Percentiles rank a stretch among this genome's conserved stretches.
phyloP scores from a whole-genome alignment of 768 basidiomycete species.

The Tremella mesenterica region DNA sequence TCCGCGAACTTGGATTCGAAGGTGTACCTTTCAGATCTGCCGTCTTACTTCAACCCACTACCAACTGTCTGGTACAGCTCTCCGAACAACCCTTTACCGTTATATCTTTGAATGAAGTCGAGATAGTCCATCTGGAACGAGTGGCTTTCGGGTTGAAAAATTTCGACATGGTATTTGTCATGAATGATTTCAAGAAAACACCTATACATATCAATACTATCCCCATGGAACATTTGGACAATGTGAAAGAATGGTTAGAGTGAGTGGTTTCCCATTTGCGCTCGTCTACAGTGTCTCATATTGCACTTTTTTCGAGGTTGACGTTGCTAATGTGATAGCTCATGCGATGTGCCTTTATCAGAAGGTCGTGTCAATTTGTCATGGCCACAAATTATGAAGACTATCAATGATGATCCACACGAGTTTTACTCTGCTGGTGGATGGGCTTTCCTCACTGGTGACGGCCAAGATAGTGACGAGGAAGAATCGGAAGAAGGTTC shows the following conservation, averaged over 20 bases:
- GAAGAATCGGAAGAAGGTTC: slow-evolving; percentile 33
- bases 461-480: slow-evolving; percentile 48
- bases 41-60: slow-evolving; percentile 88
- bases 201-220: slow-evolving; percentile 97
- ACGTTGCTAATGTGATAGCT: slow-evolving; percentile 51
- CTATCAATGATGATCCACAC: slow-evolving; percentile 87
- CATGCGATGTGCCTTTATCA: slow-evolving; percentile 89
- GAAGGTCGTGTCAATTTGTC: slow-evolving; percentile 96
- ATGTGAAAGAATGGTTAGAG: slow-evolving; percentile 99
- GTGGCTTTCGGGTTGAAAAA: slow-evolving; percentile 94
- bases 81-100: slow-evolving; percentile 94
- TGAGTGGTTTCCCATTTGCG: slow-evolving; percentile 47
- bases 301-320: background rate
- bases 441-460: slow-evolving; percentile 75
- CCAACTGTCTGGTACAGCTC: slow-evolving; percentile 90
- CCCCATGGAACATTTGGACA: slow-evolving; percentile 78
- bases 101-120: slow-evolving; percentile 86
- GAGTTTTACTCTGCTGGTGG: slow-evolving; percentile 96
- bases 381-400: slow-evolving; percentile 98
- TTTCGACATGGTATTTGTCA: slow-evolving; percentile 93
- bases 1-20: slow-evolving; percentile 91
- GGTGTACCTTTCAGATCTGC: slow-evolving; percentile 95
- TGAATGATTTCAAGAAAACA: slow-evolving; percentile 86
- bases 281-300: background rate
- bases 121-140: slow-evolving; percentile 91